Percentiles rank a stretch among this genome's conserved stretches.
Evolutionary conservation across 768 basidiomycete genomes (phyloP).

Genomic region (Xerocomus potaroensis): DNA sequence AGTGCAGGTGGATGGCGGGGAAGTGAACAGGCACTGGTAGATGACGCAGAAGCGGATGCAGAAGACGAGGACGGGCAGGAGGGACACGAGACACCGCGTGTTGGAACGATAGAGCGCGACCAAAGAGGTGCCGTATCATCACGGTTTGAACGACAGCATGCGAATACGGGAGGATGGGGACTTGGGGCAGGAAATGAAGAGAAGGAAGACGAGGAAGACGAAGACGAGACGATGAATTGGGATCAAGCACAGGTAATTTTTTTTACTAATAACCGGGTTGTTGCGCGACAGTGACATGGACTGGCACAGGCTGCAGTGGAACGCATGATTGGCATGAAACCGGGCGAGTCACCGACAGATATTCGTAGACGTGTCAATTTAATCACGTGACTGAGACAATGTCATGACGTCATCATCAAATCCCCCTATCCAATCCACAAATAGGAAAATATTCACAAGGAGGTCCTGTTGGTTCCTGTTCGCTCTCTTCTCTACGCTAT

Average conservation of each 20-base stretch:
- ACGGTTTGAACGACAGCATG: slow-evolving; percentile 36
- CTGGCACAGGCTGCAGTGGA: slow-evolving; percentile 47
- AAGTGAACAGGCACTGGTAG: slow-evolving; percentile 6
- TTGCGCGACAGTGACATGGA: not conserved
- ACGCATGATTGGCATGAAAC: slow-evolving; percentile 53
- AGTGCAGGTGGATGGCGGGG: slow-evolving; percentile 24
- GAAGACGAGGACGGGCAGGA: slow-evolving; percentile 39
- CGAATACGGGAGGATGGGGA: slow-evolving; percentile 72
- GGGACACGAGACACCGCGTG: slow-evolving; percentile 54
- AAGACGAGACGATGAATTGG: slow-evolving; percentile 61
- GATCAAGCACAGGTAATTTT: slow-evolving; percentile 60
- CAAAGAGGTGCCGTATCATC: slow-evolving; percentile 8
- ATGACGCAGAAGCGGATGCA: slow-evolving; percentile 31
- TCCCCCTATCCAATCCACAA: slow-evolving; percentile 10
- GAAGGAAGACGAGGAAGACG: slow-evolving; percentile 61
- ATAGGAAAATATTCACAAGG: too few species aligned
- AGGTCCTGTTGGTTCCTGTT: too few species aligned
- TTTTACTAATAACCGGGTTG: not conserved
- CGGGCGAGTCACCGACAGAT: slow-evolving; percentile 23
- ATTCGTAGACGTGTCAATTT: slow-evolving; percentile 21
- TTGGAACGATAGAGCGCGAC: slow-evolving; percentile 41
- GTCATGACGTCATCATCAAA: slow-evolving; percentile 13
- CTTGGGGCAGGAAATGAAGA: slow-evolving; percentile 59
- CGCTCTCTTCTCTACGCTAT: not conserved
- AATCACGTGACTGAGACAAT: slow-evolving; percentile 9